Base-by-base conservation (phyloP, 2,329 filamentous ascomycete species). In the Erysiphe neolycopersici region DNA sequence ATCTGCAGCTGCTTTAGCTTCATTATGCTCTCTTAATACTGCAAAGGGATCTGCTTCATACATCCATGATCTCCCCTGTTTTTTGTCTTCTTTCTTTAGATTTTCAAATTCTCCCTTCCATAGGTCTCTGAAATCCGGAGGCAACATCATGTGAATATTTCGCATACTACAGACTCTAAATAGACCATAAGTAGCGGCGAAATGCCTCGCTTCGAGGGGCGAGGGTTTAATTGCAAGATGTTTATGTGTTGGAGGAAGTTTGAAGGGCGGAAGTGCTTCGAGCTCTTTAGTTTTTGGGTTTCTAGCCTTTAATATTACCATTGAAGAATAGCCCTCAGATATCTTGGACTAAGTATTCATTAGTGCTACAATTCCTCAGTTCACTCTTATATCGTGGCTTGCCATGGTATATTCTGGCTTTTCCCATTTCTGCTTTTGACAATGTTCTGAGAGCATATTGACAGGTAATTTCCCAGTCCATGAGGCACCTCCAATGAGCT, bases 401-500 rank as follows among this genome's bases (percentile, higher is more conserved):
- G 78, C 73, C 64, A 83, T 82, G 49, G 78, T 79, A 59, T 93
- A 98, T 49, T 92, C 85, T 1, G 87, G 87, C 57, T 77, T 87
- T 50, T 83, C 80, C 89, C 89, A 98, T 57, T 82, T 83, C 59
- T 92, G 81, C 60, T 87, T 91, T 62, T 93, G 84, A 54, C 85
- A 94, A 61, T 92, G 81, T 64, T 95, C 89, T 32, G 80, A 82
- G 49, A 95, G 71, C 53, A 95, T 68, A 57, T 92, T 94, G 49
- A 94, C 80, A 1, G 89, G 89, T 30, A 98, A 64, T 59, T 98
- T 98, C 36, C 89, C 89, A 0, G 89, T 98, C 89, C 89, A 98
- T 52, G 84, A 94, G 46, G 83, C 74, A 41, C 89, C 89, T 37
- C 84, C 89, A 55, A 98, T 92, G 50, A 98, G 64, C 52, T 91